phyloP scores from a whole-genome alignment of 331 rosid species.

The Stylosanthes scabra region DNA sequence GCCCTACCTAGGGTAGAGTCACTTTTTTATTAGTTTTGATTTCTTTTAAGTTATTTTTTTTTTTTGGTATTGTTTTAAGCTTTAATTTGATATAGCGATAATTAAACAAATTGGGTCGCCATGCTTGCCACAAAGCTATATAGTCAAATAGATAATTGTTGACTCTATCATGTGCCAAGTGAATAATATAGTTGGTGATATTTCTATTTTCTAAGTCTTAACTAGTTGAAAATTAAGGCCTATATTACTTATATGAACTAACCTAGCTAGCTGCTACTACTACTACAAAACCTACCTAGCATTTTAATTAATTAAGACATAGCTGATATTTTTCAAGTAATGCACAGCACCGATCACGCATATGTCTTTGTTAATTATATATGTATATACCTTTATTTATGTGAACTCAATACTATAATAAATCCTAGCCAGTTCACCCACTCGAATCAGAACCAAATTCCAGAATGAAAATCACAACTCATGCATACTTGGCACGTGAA shows the following conservation, averaged over 20 bases:
- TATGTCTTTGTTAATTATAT: background rate
- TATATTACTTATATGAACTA: background rate
- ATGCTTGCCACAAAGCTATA: background rate
- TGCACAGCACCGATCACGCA: slow-evolving; percentile 2
- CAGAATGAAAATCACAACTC: slow-evolving; percentile 8
- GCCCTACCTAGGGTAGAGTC: background rate
- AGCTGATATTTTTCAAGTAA: slow-evolving; percentile 9
- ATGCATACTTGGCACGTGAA: slow-evolving; percentile 36
- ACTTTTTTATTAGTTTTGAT: background rate
- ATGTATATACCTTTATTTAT: slow-evolving; percentile 3
- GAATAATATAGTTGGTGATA: background rate
- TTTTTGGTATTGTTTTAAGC: background rate
- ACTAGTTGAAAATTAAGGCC: slow-evolving; percentile 32
- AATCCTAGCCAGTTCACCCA: slow-evolving; percentile 7
- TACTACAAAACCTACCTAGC: background rate
- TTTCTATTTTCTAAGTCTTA: slow-evolving; percentile 1
- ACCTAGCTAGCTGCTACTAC: background rate
- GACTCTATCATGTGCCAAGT: slow-evolving; percentile 20
- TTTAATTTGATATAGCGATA: slow-evolving; percentile 1
- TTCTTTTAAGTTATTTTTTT: too few species aligned
- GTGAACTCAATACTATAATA: slow-evolving; percentile 23
- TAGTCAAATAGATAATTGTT: slow-evolving; percentile 11
- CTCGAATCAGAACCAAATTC: slow-evolving; percentile 32
- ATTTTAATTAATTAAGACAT: background rate
- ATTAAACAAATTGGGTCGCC: background rate